phyloP scores from a whole-genome alignment of 495 filamentous ascomycete genomes.

The Penicilliopsis zonata region DNA sequence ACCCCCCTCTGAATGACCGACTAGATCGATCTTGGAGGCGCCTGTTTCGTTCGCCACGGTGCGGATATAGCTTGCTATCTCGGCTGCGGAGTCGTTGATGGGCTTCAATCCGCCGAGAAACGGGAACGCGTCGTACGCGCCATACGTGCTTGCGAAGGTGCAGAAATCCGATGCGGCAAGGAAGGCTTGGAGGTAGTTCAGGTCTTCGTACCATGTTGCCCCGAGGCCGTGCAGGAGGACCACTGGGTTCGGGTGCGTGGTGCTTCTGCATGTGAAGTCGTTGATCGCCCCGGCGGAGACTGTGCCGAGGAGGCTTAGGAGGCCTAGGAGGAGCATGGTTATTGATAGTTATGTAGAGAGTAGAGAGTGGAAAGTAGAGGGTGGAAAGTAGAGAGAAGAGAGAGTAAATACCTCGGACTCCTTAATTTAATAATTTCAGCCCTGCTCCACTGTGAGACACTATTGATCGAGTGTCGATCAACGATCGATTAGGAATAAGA shows the following conservation, averaged over 20 bases:
- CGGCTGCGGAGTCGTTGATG: constrained; percentile 32
- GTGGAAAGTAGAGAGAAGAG: too few species aligned
- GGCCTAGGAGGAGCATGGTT: not conserved
- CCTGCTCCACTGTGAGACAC: too few species aligned
- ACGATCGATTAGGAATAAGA: too few species aligned
- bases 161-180: constrained; percentile 39
- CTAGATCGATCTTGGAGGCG: constrained; percentile 33
- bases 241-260: constrained; percentile 32
- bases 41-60: constrained; percentile 29
- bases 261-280: constrained; percentile 27
- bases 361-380: too few species aligned
- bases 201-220: constrained; percentile 37
- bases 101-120: constrained; percentile 33
- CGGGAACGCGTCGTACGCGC: constrained; percentile 32
- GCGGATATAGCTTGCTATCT: constrained; percentile 37
- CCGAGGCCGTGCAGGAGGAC: constrained; percentile 41
- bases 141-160: constrained; percentile 40
- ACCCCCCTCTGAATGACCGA: constrained; percentile 44
- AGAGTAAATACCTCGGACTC: too few species aligned
- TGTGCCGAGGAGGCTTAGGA: constrained; percentile 7
- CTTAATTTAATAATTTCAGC: too few species aligned
- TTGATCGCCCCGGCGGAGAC: constrained; percentile 19
- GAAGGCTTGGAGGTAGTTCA: constrained; percentile 39
- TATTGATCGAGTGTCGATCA: too few species aligned
- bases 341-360: too few species aligned